These are phyloP conservation scores for Penicillium coprophilum DNA, from an alignment of 495 filamentous ascomycete genomes.

Conservation along the genomic window DNA sequence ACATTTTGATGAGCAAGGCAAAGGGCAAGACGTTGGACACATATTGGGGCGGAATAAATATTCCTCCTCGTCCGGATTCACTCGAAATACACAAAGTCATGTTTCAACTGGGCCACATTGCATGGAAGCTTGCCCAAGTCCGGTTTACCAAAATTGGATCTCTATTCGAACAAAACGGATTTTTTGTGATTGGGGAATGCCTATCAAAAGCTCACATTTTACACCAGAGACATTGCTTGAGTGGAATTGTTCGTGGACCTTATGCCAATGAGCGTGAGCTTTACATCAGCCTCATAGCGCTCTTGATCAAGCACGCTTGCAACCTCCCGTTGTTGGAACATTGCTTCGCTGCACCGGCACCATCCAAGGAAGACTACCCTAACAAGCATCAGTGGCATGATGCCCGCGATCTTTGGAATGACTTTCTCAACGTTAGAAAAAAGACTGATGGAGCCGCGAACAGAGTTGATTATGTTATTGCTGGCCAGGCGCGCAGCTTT, in stretches of 20 bases:
- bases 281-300: not conserved
- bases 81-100: not conserved
- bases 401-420: not conserved
- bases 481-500: not conserved
- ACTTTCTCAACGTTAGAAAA: not conserved
- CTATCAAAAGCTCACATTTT: not conserved
- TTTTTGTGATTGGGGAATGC: not conserved
- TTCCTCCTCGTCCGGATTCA: not conserved
- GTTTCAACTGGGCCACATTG: not conserved
- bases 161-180: not conserved
- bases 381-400: not conserved
- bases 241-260: not conserved
- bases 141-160: not conserved
- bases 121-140: not conserved
- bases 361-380: not conserved
- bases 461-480: not conserved
- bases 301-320: not conserved
- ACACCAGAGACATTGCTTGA: not conserved
- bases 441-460: not conserved
- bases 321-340: not conserved
- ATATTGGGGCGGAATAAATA: not conserved
- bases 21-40: not conserved
- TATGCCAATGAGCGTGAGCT: not conserved
- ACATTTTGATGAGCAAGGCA: constrained; percentile 2
- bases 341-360: not conserved